These are phyloP conservation scores for Hanseniaspora gamundiae DNA, from an alignment of 1,139 yeast species.

Conservation along the genomic window DNA sequence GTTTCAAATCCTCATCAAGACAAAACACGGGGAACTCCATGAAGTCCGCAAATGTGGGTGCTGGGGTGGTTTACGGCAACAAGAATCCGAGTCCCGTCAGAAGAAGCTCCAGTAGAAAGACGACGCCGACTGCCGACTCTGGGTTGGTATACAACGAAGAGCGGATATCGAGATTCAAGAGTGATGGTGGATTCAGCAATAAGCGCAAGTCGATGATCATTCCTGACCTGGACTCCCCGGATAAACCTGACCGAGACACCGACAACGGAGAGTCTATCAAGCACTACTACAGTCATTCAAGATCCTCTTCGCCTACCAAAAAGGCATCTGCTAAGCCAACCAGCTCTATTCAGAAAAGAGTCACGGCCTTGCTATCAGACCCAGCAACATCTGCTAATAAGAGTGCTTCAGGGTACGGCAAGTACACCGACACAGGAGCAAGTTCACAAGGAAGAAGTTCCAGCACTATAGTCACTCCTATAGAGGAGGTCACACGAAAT, in stretches of 20 bases:
- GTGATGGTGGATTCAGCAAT: constrained; percentile 1
- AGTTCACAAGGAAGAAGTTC: constrained; percentile 4
- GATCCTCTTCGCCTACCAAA: background rate
- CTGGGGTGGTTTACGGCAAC: background rate
- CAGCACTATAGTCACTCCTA: background rate
- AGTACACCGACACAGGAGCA: constrained; percentile 31
- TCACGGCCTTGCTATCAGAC: constrained; percentile 36
- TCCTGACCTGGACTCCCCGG: constrained; percentile 5
- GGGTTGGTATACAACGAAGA: background rate
- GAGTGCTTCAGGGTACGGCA: constrained; percentile 50
- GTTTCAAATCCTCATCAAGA: constrained; percentile 12
- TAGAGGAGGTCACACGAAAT: background rate
- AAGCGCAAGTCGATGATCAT: constrained; percentile 5
- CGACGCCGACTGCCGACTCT: background rate
- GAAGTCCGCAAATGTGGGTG: constrained; percentile 16
- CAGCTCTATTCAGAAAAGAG: constrained; percentile 37
- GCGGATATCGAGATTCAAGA: background rate
- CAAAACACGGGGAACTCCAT: constrained; percentile 18
- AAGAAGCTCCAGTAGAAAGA: background rate
- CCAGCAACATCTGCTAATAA: constrained; percentile 25
- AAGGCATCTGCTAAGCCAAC: background rate
- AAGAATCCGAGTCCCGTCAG: background rate
- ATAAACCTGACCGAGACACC: background rate
- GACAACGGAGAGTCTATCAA: too few relatives aligned
- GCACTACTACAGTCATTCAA: background rate